Base-by-base conservation (phyloP, 768 basidiomycete species). In the Rhodotorula graminis region DNA sequence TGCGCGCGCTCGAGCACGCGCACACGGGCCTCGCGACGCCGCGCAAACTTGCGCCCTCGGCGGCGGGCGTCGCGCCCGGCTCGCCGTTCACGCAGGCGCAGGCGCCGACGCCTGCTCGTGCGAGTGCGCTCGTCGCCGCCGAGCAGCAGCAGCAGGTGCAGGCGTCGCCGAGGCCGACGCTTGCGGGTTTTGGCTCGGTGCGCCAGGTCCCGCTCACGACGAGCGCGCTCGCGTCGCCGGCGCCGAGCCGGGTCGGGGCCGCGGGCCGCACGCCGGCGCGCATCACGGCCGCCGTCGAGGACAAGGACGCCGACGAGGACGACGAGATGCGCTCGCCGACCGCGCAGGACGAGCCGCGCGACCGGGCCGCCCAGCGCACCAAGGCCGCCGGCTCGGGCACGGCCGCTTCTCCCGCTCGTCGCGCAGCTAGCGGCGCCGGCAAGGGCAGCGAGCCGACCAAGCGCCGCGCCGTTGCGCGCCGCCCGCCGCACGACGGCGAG, bases 101-200 rank as follows among this genome's bases (percentile, higher is more conserved):
- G 59, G 9, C 21, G 0, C 2, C 8, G n/a, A 11, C 16, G 3
- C 21, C 37, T 6, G 37, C 33, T 21, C 37, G 6, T 11, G 4
- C 49, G 19, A 21, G 27, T n/a, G 50, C n/a, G 31, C 9, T 44
- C 15, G 44, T 46, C 14, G 44, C 14, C 44, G 44, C 44, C 44
- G 44, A 52, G 50, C 50, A 52, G 25, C 25, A 50, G 49, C 49
- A 52, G 50, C 60, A 67, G 49, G 37, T 9, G 37, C 37, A 37
- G 37, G 37, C 37, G 37, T 37, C 37, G 37, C 61, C 65, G 31
- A 65, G 61, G 44, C 71, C 68, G 25, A 67, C 71, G 10, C 33
- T 74, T 3, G 37, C 61, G 0, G 73, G 73, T 2, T 74, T 74
- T 31, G 73, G 73, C 0, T 61, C 61, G 9, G 66, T 74, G 23